Conservation (phyloP, 768 basidiomycete genomes). For the Melanogaster broomeanus region DNA sequence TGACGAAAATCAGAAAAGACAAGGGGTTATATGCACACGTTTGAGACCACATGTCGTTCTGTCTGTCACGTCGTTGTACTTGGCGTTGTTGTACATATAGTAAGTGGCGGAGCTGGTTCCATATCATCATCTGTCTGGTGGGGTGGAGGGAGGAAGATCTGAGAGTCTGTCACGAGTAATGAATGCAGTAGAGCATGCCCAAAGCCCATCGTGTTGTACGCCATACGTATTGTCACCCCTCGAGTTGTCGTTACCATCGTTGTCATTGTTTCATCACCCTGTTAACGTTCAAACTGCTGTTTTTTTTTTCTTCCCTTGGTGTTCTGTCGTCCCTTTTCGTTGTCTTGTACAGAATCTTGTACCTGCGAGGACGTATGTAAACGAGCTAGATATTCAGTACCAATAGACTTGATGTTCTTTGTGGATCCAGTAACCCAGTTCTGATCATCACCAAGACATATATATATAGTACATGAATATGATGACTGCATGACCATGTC, state of each 20-base stretch:
- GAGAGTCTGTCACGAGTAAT: constrained; percentile 2
- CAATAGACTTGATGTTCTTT: too few species aligned
- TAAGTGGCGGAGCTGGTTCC: neutral
- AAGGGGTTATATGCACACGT: constrained; percentile 56
- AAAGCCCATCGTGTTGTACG: constrained; percentile 17
- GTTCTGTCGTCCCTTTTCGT: too few species aligned
- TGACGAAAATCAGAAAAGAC: constrained; percentile 84
- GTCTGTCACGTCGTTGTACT: neutral
- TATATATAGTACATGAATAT: too few species aligned
- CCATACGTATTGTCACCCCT: neutral
- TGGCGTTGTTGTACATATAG: neutral
- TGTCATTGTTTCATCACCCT: too few species aligned
- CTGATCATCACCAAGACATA: too few species aligned
- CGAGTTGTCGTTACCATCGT: neutral
- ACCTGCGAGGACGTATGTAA: too few species aligned
- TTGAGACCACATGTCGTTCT: constrained; percentile 26
- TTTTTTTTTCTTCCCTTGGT: neutral
- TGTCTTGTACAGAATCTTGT: too few species aligned
- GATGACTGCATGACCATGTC: too few species aligned
- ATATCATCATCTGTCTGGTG: neutral
- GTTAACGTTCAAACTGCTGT: neutral
- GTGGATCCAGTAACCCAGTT: too few species aligned
- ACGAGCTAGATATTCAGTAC: too few species aligned
- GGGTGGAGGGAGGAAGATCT: too few species aligned
- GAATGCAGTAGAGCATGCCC: neutral